Percentiles rank a stretch among this genome's conserved stretches.
Conservation (phyloP, 2,329 filamentous ascomycete genomes). For the Lachnellula cervina region DNA sequence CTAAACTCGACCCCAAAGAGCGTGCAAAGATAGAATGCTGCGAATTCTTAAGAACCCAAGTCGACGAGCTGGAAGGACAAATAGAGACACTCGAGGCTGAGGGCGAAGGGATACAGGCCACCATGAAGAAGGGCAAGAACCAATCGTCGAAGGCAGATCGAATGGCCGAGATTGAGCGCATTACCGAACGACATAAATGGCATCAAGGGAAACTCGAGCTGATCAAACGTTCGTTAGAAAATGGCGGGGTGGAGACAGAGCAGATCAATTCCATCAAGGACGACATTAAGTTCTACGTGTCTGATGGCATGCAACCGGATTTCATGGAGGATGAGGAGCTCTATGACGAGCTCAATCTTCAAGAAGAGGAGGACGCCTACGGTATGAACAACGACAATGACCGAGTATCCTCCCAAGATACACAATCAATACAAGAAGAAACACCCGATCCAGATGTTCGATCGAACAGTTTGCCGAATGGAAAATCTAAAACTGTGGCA, state of each 20-base stretch:
- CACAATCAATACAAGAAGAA: slow-evolving; percentile 88
- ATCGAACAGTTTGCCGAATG: slow-evolving; percentile 39
- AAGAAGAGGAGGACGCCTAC: slow-evolving; percentile 85
- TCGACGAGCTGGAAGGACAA: slow-evolving; percentile 89
- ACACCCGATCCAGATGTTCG: slow-evolving; percentile 54
- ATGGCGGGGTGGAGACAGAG: slow-evolving; percentile 82
- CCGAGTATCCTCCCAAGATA: slow-evolving; percentile 89
- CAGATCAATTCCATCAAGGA: slow-evolving; percentile 88
- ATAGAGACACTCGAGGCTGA: slow-evolving; percentile 92
- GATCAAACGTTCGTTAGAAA: slow-evolving; percentile 83
- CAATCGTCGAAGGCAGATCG: slow-evolving; percentile 78
- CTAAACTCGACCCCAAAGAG: slow-evolving; percentile 95
- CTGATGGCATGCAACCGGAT: slow-evolving; percentile 81
- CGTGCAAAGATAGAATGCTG: slow-evolving; percentile 86
- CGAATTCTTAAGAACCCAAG: slow-evolving; percentile 80
- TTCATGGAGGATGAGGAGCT: slow-evolving; percentile 92
- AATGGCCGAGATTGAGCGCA: slow-evolving; percentile 76
- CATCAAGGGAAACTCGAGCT: slow-evolving; percentile 91
- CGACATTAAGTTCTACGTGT: slow-evolving; percentile 90
- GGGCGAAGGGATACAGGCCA: slow-evolving; percentile 76
- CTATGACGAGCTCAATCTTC: slow-evolving; percentile 89
- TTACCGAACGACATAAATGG: slow-evolving; percentile 93
- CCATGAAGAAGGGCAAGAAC: slow-evolving; percentile 92
- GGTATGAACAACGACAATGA: slow-evolving; percentile 79
- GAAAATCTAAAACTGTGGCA: slow-evolving; percentile 48